Conservation (phyloP, 2,329 filamentous ascomycete genomes). For the Pseudogymnoascus sp. region DNA sequence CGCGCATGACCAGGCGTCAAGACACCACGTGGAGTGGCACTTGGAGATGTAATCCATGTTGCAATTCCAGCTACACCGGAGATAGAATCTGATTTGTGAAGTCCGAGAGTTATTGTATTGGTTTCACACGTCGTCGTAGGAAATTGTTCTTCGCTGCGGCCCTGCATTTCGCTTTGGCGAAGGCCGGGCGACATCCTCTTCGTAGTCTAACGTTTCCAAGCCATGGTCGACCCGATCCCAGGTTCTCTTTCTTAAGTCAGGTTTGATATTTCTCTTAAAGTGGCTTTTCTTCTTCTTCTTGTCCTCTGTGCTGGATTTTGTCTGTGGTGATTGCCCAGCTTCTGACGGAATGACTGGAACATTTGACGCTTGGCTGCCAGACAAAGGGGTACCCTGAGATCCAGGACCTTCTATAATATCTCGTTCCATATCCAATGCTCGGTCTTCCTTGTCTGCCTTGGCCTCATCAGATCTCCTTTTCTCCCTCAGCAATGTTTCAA, state of each 20-base stretch:
- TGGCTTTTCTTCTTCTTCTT: constrained; percentile 25
- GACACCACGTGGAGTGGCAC: neutral
- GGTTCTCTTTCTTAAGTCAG: constrained; percentile 56
- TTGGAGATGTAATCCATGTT: neutral
- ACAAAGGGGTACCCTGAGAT: neutral
- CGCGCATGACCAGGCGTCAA: neutral
- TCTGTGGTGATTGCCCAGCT: neutral
- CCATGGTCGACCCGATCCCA: constrained; percentile 59
- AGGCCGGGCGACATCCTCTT: constrained; percentile 32
- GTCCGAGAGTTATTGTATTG: neutral
- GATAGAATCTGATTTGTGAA: neutral
- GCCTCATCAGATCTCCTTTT: constrained; percentile 27
- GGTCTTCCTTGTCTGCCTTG: neutral
- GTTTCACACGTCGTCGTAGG: constrained; percentile 37
- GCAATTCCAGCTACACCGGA: neutral
- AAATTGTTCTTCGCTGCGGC: constrained; percentile 37
- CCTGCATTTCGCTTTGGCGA: constrained; percentile 20
- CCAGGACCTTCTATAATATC: neutral
- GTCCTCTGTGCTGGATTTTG: neutral
- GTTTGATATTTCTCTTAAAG: constrained; percentile 39
- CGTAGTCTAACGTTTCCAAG: constrained; percentile 52
- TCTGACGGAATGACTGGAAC: neutral
- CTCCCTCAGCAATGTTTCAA: constrained; percentile 59
- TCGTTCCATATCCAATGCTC: neutral
- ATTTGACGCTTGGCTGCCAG: neutral